Conservation (phyloP, 2,329 filamentous ascomycete genomes). For the Scedosporium minutisporum region DNA sequence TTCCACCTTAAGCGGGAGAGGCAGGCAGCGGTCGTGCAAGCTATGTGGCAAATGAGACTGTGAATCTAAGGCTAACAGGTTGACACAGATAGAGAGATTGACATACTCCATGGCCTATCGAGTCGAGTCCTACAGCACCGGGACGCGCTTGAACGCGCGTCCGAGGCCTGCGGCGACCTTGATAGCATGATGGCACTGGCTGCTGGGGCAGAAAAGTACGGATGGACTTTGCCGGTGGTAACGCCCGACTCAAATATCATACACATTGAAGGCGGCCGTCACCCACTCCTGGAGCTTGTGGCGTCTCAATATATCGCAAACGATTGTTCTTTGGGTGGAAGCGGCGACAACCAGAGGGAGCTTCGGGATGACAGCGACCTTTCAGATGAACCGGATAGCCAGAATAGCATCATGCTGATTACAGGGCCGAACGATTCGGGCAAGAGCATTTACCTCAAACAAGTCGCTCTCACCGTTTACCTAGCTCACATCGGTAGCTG, state of each 20-base stretch:
- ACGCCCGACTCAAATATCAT: constrained; percentile 57
- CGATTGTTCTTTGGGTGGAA: constrained; percentile 59
- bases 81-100: constrained; percentile 67
- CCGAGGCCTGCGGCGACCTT: constrained; percentile 74
- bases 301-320: constrained; percentile 78
- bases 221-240: constrained; percentile 60
- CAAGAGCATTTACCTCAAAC: constrained; percentile 92
- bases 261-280: constrained; percentile 67
- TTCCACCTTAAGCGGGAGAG: background rate
- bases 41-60: background rate
- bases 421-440: constrained; percentile 96
- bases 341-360: constrained; percentile 9
- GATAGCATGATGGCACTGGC: constrained; percentile 78
- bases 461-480: constrained; percentile 82
- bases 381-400: background rate
- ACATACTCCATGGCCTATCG: constrained; percentile 71
- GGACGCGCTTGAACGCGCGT: constrained; percentile 54
- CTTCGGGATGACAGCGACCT: constrained; percentile 27
- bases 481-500: constrained; percentile 89
- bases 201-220: constrained; percentile 64
- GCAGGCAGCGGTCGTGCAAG: background rate
- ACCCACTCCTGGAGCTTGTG: constrained; percentile 77
- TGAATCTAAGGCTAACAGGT: constrained; percentile 12
- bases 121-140: constrained; percentile 62
- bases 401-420: constrained; percentile 59